Evolutionary conservation across 2,329 filamentous ascomycete genomes (phyloP).

Genomic region (Chrysosphaeria jannelii): DNA sequence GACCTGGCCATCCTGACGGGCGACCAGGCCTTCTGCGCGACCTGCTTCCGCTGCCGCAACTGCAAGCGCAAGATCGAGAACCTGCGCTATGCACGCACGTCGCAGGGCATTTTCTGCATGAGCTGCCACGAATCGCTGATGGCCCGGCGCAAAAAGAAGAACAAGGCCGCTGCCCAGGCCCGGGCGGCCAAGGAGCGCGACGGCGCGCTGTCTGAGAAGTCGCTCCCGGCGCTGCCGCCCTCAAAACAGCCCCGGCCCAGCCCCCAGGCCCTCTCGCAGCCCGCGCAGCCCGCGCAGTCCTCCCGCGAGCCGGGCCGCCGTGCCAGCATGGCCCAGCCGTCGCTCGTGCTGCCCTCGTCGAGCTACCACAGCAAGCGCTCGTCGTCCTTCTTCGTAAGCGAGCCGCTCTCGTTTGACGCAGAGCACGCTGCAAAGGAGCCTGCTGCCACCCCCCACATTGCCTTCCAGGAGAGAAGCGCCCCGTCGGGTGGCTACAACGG

Average conservation of each 20-base stretch:
- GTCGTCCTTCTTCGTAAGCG: constrained; percentile 29
- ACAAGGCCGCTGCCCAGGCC: constrained; percentile 31
- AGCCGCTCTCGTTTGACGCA: constrained; percentile 31
- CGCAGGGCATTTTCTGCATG: constrained; percentile 98
- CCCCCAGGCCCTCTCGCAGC: not conserved
- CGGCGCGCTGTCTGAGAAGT: constrained; percentile 63
- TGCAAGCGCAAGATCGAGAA: constrained; percentile 99
- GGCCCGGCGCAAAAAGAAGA: constrained; percentile 69
- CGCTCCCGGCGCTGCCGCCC: constrained; percentile 62
- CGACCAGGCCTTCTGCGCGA: constrained; percentile 91
- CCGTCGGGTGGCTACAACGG: constrained; percentile 9
- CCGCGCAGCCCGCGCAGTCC: constrained; percentile 8
- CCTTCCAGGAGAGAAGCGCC: constrained; percentile 61
- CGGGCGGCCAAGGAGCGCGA: constrained; percentile 12
- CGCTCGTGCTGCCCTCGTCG: constrained; percentile 37
- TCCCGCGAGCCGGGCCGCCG: constrained; percentile 5
- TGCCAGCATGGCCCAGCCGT: not conserved
- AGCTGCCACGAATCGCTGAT: constrained; percentile 91
- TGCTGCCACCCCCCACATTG: constrained; percentile 55
- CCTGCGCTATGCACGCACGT: constrained; percentile 83
- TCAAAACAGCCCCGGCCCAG: no score
- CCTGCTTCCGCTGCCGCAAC: constrained; percentile 89
- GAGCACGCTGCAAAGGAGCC: constrained; percentile 20
- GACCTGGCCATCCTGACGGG: constrained; percentile 91
- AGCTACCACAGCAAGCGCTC: constrained; percentile 54